Evolutionary conservation across 1,284 basidiomycete genomes (phyloP).

Genomic region (Stereum hirsutum): DNA sequence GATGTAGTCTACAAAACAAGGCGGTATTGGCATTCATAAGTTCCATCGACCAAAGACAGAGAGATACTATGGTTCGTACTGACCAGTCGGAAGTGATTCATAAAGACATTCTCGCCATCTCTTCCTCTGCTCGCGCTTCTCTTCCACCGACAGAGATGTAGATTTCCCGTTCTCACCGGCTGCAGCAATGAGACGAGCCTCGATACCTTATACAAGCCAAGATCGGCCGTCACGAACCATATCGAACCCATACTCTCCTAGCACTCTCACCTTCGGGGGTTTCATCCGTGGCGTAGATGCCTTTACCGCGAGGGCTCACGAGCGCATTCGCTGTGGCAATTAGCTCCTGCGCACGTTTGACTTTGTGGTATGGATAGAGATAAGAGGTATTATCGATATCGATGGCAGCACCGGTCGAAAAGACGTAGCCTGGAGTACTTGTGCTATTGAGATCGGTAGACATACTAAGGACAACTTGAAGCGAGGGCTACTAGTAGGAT

Average conservation of each 20-base stretch:
- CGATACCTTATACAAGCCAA: too few relatives aligned
- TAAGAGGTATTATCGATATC: constrained; percentile 15
- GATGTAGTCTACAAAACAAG: constrained; percentile 28
- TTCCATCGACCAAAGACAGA: not conserved
- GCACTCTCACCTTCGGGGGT: constrained; percentile 33
- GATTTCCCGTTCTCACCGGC: constrained; percentile 18
- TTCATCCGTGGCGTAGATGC: constrained; percentile 47
- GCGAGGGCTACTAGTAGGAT: too few relatives aligned
- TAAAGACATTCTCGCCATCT: constrained; percentile 37
- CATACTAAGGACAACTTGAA: too few relatives aligned
- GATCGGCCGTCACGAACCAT: too few relatives aligned
- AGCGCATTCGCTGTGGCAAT: constrained; percentile 32
- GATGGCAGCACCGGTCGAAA: constrained; percentile 10
- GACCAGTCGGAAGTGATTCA: constrained; percentile 31
- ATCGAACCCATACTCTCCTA: too few relatives aligned
- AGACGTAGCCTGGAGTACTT: constrained; percentile 17
- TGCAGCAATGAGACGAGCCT: constrained; percentile 30
- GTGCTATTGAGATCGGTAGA: constrained; percentile 14
- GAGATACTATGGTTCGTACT: constrained; percentile 3
- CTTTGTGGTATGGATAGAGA: constrained; percentile 32
- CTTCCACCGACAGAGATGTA: constrained; percentile 20
- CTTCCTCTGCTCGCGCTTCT: constrained; percentile 28
- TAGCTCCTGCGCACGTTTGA: constrained; percentile 30
- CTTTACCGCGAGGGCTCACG: constrained; percentile 38
- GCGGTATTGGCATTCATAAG: not conserved